A percentile compares a stretch with the other conserved stretches of the same genome.
Evolutionary conservation across 345 rosid genomes (phyloP).

Genomic region (Viola odorata): DNA sequence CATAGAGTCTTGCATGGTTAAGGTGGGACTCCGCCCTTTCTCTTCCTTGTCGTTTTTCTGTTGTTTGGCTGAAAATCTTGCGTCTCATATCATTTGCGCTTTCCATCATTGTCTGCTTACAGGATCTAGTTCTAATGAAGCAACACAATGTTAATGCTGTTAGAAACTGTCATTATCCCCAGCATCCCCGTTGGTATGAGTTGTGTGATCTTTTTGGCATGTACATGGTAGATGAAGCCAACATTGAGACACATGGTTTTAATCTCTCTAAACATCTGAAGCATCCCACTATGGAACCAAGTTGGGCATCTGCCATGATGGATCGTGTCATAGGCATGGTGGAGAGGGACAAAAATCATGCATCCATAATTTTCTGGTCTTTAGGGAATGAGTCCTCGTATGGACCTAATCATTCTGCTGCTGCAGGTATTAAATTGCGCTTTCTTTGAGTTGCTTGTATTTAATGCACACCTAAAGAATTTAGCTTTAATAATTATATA

Average conservation of each 20-base stretch:
- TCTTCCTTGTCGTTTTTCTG: slow-evolving; percentile 3
- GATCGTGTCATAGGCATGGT: slow-evolving; percentile 98
- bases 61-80: too few species aligned
- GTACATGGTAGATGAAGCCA: slow-evolving; percentile 99
- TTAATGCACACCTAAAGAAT: not conserved
- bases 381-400: slow-evolving; percentile 92
- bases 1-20: slow-evolving; percentile 94
- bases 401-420: slow-evolving; percentile 97
- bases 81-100: too few species aligned
- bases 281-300: slow-evolving; percentile 79
- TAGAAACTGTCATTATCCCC: slow-evolving; percentile 98
- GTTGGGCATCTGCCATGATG: slow-evolving; percentile 93
- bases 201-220: slow-evolving; percentile 89
- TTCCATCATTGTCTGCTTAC: slow-evolving; percentile 15
- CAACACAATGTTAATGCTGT: slow-evolving; percentile 90
- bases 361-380: slow-evolving; percentile 90
- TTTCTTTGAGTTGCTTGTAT: not conserved
- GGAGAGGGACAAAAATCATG: slow-evolving; percentile 94
- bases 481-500: too few species aligned
- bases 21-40: slow-evolving; percentile 40
- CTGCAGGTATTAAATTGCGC: slow-evolving; percentile 57
- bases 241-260: slow-evolving; percentile 98
- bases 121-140: slow-evolving; percentile 97
- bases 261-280: slow-evolving; percentile 63
- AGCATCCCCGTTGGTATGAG: slow-evolving; percentile 98